Evolutionary conservation across 208 protist genomes (phyloP), one percentile per base, ranked within the genome.

Genomic region (Willaertia magna): DNA sequence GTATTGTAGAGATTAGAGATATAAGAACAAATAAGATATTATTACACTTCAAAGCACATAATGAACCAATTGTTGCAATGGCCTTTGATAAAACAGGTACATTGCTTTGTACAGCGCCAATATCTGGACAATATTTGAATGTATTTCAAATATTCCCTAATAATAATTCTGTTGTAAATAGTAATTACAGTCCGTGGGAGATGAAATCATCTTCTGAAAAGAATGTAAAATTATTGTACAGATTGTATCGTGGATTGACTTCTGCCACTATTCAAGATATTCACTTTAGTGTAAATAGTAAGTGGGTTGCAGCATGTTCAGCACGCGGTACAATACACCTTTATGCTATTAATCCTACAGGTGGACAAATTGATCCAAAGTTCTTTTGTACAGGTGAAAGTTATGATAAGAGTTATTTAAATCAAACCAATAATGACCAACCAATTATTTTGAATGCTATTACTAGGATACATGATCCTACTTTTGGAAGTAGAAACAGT

Each of bases 291-390:
- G n/a, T 79, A 1, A 88, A 90, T 79, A 85, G 86, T 47, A 67
- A 85, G 39, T 90, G 87, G 89, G 81, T 90, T 11, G 42, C 48
- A 9, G 79, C 85, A 22, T 79, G 51, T 34, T 86, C 89, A 6
- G 75, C 79, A 16, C 85, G 79, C 9, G 89, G 89, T 39, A 90
- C 89, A 2, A 85, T 75, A 4, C 89, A 90, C 46, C 22, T 90
- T n/a, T 90, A 84, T 86, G 85, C 87, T 26, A 89, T 90, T 40
- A 76, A 87, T 85, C 88, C 88, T n/a, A 74, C n/a, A 34, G 88
- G 88, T 26, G 88, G 88, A 18, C 3, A 1, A 11, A 76, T 89
- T 47, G 74, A 82, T 61, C 46, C 43, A 18, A 83, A 4, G 44
- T 78, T 46, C 40, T n/a, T 22, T 16, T 46, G 42, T 22, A 46